Base-by-base conservation (phyloP, 2,329 filamentous ascomycete genomes). In the Pyricularia sp. region DNA sequence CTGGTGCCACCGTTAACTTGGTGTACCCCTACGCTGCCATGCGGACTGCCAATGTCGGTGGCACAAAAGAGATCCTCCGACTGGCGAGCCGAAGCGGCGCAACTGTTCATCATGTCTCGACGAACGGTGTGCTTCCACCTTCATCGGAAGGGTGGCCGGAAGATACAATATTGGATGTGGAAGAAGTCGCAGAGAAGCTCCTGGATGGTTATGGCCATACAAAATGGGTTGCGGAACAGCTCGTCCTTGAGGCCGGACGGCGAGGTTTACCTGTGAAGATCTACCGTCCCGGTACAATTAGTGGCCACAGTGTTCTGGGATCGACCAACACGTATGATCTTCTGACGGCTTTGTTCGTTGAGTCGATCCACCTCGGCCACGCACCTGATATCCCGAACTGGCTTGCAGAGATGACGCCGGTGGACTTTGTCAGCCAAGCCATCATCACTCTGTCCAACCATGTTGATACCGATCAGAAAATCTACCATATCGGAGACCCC, bases 341-440 rank as follows among this genome's bases (percentile, higher is more conserved):
- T 24, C 78, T 93, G 60, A 90, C 88, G 64, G 89, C 90, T 85
- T 13, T 49, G 40, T 49, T 49, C 19, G 40, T 49, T 8, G 40
- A 49, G n/a, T 49, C 40, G 19, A 49, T 49, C 16, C 40, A 88
- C 64, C 79, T 93, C 3, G 89, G 89, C 6, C 83, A 84, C 68
- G 84, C 84, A 1, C 89, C 90, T 0, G 81, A 89, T 64, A 85
- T 92, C 4, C 81, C 88, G 62, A 86, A 86, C 57, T 93, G 90
- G 90, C 84, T 87, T 62, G 84, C 88, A 1, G 90, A 93, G 76
- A 93, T 93, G 89, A 92, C 90, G 0, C 89, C 90, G 0, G 90
- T 91, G 16, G 89, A 93, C 74, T 92, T 90, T 70, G 88, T 92
- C 66, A 89, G 86, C 75, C 86, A 85, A 68, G 85, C 88, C 4